Conservation (phyloP, 1,284 basidiomycete genomes). For the Ceratobasidium sp. region DNA sequence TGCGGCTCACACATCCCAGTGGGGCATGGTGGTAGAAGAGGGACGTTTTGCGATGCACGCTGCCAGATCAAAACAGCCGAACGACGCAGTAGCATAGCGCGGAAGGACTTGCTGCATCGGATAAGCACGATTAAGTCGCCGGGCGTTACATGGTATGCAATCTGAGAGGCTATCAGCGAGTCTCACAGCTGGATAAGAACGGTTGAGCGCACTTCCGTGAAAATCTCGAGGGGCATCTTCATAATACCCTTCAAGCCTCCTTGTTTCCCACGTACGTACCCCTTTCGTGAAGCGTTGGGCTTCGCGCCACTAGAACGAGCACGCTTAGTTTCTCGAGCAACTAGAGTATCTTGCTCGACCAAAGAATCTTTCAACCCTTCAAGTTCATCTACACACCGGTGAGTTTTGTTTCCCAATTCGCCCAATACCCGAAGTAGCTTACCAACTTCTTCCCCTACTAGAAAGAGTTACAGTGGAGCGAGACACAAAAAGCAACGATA, state of each 20-base stretch:
- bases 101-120: conserved; percentile 18
- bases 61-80: conserved; percentile 7
- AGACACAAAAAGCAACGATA: too few species aligned
- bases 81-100: not conserved
- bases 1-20: conserved; percentile 22
- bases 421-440: too few species aligned
- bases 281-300: not conserved
- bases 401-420: too few species aligned
- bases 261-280: conserved; percentile 1
- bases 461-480: too few species aligned
- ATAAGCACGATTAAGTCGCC: conserved; percentile 3
- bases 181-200: not conserved
- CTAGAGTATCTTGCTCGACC: not conserved
- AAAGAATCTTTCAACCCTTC: too few species aligned
- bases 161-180: not conserved
- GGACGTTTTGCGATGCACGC: not conserved
- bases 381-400: too few species aligned
- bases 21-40: conserved; percentile 10
- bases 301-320: not conserved
- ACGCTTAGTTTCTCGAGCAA: not conserved
- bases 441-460: too few species aligned
- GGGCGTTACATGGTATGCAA: not conserved
- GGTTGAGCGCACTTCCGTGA: conserved; percentile 1
- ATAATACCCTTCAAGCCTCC: conserved; percentile 25
- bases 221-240: conserved; percentile 26